Percentiles rank a stretch among this genome's conserved stretches.
Evolutionary conservation across 2,329 filamentous ascomycete species (phyloP).

Genomic region (Curvularia verruculosa): DNA sequence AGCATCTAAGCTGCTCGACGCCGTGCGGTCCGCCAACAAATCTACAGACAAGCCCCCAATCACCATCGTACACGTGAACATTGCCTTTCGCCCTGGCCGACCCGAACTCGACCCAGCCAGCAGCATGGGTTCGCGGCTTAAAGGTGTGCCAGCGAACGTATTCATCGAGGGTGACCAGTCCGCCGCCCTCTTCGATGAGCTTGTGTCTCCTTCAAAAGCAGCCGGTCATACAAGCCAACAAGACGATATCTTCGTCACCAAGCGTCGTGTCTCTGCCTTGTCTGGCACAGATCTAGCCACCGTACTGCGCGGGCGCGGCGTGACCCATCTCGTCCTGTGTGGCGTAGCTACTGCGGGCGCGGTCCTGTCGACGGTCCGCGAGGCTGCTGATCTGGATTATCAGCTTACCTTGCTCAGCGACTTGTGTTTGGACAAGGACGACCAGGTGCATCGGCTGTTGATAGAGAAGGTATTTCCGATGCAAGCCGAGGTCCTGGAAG

Average conservation of each 20-base stretch:
- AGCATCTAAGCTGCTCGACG: not conserved
- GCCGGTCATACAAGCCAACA: not conserved
- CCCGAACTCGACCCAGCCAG: not conserved
- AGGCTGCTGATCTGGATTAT: not conserved
- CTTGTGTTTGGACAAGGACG: not conserved
- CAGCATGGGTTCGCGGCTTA: not conserved
- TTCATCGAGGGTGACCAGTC: slow-evolving; percentile 1
- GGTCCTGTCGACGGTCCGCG: not conserved
- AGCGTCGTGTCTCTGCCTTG: not conserved
- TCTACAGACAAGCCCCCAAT: not conserved
- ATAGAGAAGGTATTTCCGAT: not conserved
- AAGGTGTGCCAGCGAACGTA: not conserved
- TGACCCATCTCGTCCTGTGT: not conserved
- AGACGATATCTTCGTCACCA: not conserved
- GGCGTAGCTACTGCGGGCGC: not conserved
- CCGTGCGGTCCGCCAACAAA: not conserved
- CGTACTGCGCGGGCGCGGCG: not conserved
- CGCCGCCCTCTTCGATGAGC: not conserved
- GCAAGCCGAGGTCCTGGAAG: not conserved
- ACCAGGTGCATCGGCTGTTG: not conserved
- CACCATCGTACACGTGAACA: not conserved
- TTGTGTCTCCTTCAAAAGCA: not conserved
- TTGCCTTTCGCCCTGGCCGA: not conserved
- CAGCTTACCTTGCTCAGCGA: not conserved
- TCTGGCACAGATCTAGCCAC: not conserved